Percentiles rank a stretch among this genome's conserved stretches.
These are phyloP conservation scores for Trypanosoma theileri DNA, from an alignment of 208 protist species.

Conservation along the genomic window DNA sequence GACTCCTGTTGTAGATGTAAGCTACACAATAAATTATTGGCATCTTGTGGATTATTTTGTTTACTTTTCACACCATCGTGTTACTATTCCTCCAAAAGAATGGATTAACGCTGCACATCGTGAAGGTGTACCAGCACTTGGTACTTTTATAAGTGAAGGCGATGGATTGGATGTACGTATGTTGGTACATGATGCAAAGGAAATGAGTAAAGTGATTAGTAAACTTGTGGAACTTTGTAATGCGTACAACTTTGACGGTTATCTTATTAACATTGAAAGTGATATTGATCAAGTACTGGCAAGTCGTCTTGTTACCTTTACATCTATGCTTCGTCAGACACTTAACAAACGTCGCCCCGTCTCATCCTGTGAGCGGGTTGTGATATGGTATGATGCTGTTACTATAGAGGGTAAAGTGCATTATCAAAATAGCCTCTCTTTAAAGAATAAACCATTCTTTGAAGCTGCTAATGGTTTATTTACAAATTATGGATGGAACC, in stretches of 20 bases:
- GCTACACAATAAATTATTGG: conserved; percentile 79
- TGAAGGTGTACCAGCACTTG: conserved; percentile 80
- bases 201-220: conserved; percentile 39
- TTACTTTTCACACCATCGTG: conserved; percentile 87
- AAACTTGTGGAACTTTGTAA: conserved; percentile 61
- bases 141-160: conserved; percentile 87
- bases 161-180: conserved; percentile 14
- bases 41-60: conserved; percentile 77
- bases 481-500: conserved; percentile 89
- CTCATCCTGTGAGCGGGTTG: conserved; percentile 19
- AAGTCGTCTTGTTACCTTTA: conserved; percentile 59
- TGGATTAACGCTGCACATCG: conserved; percentile 81
- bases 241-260: conserved; percentile 89
- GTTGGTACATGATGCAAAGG: conserved; percentile 29
- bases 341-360: conserved; percentile 15
- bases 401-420: conserved; percentile 48
- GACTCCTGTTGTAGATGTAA: conserved; percentile 23
- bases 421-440: conserved; percentile 83
- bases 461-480: conserved; percentile 82
- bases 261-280: conserved; percentile 91
- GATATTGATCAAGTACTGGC: conserved; percentile 33
- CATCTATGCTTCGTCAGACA: conserved; percentile 40
- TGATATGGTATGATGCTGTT: conserved; percentile 93
- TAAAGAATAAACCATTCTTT: conserved; percentile 84
- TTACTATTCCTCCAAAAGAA: conserved; percentile 76